These are phyloP conservation scores for Alternaria metachromatica DNA, from an alignment of 2,329 filamentous ascomycete genomes.

Conservation along the genomic window DNA sequence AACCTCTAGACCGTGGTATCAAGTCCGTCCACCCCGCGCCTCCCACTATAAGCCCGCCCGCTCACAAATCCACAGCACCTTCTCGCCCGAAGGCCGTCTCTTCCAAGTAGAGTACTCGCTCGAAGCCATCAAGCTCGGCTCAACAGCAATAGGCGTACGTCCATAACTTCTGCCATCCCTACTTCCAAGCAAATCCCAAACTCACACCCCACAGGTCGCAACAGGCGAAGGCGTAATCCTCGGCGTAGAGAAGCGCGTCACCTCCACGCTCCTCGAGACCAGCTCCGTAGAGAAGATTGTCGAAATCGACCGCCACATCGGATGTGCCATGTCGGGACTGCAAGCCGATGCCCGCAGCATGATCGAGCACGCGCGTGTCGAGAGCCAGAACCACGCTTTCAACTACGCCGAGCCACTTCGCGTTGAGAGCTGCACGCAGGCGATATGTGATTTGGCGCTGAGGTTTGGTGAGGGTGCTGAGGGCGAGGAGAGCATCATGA, in stretches of 20 bases:
- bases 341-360: constrained; percentile 98
- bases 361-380: constrained; percentile 97
- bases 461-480: constrained; percentile 97
- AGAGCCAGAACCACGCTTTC: constrained; percentile 96
- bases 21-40: constrained; percentile 68
- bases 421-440: constrained; percentile 97
- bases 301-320: constrained; percentile 98
- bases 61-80: constrained; percentile 71
- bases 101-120: constrained; percentile 99
- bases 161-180: too few relatives aligned
- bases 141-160: constrained; percentile 89
- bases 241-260: constrained; percentile 98
- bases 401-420: constrained; percentile 95
- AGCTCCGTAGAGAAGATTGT: constrained; percentile 99
- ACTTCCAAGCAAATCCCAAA: neutral
- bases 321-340: constrained; percentile 97
- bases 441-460: constrained; percentile 95
- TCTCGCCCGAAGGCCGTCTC: constrained; percentile 98
- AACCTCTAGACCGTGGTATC: constrained; percentile 86
- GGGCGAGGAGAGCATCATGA: constrained; percentile 99
- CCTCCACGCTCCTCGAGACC: constrained; percentile 94
- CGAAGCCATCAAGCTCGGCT: constrained; percentile 99
- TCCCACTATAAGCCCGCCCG: constrained; percentile 12
- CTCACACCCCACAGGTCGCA: constrained; percentile 65
- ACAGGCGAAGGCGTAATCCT: constrained; percentile 95